Evolutionary conservation across 768 basidiomycete genomes (phyloP).

Genomic region (Nevesoporus exiguus): DNA sequence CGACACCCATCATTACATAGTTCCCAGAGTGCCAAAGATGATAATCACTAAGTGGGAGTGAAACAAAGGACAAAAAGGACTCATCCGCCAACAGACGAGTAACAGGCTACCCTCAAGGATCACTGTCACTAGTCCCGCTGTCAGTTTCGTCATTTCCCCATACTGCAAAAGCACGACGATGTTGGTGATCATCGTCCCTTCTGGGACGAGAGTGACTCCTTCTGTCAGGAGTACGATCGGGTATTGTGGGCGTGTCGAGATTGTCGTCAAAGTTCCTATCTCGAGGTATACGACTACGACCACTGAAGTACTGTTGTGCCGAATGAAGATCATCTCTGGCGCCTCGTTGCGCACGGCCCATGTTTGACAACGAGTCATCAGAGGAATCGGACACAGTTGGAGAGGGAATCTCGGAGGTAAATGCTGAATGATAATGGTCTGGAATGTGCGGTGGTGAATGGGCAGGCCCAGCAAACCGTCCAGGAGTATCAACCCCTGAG

Average conservation of each 20-base stretch:
- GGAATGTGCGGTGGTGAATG: constrained; percentile 44
- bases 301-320: constrained; percentile 35
- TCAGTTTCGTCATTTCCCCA: constrained; percentile 90
- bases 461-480: constrained; percentile 50
- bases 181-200: constrained; percentile 27
- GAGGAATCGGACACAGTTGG: constrained; percentile 42
- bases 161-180: constrained; percentile 69
- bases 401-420: constrained; percentile 30
- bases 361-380: constrained; percentile 31
- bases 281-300: constrained; percentile 56
- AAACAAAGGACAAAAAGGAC: background rate
- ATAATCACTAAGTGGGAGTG: background rate
- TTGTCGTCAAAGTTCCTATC: constrained; percentile 59
- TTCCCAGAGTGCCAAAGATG: background rate
- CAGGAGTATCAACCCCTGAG: constrained; percentile 64
- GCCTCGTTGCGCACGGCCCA: constrained; percentile 42
- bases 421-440: constrained; percentile 24
- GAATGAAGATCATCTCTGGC: constrained; percentile 52
- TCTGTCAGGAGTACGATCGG: constrained; percentile 25
- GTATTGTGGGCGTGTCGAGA: constrained; percentile 60
- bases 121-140: constrained; percentile 75
- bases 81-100: background rate
- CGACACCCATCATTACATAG: background rate
- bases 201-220: constrained; percentile 11
- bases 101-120: constrained; percentile 29